Conservation (phyloP, 202 grass and related monocot genomes). For the Brachypodium distachyon region DNA sequence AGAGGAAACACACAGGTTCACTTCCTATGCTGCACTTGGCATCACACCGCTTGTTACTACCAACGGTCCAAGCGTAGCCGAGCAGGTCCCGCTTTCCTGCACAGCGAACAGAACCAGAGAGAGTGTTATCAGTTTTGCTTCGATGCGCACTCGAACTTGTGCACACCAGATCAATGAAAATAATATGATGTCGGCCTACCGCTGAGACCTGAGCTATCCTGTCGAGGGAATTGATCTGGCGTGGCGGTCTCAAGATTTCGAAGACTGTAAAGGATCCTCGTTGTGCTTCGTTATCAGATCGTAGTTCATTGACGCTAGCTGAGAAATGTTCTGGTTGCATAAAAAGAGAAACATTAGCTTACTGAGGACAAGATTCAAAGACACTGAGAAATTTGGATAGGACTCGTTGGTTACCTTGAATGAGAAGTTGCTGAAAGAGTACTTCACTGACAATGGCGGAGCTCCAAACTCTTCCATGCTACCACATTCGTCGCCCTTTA, state of each 20-base stretch:
- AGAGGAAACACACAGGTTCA: background rate
- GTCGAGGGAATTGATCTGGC: background rate
- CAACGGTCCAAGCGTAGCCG: background rate
- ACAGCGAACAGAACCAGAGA: background rate
- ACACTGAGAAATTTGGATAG: background rate
- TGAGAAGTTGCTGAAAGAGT: conserved; percentile 98
- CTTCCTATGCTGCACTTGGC: background rate
- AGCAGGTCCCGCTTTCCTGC: background rate
- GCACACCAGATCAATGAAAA: background rate
- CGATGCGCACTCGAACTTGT: background rate
- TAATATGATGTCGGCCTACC: background rate
- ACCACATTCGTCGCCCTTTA: conserved; percentile 79
- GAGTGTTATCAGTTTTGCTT: background rate
- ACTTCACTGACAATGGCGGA: conserved; percentile 53
- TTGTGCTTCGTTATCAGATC: conserved; percentile 81
- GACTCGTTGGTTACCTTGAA: conserved; percentile 71
- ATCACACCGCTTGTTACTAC: background rate
- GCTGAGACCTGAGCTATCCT: background rate
- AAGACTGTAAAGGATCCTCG: conserved; percentile 47
- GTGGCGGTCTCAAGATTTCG: conserved; percentile 46
- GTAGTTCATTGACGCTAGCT: conserved; percentile 93
- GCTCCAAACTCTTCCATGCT: conserved; percentile 85
- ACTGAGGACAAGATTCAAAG: background rate
- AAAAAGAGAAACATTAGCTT: background rate
- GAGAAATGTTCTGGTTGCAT: conserved; percentile 75